These are phyloP conservation scores for Yamadazyma akitaensis DNA, from an alignment of 805 yeast species.

Conservation along the genomic window DNA sequence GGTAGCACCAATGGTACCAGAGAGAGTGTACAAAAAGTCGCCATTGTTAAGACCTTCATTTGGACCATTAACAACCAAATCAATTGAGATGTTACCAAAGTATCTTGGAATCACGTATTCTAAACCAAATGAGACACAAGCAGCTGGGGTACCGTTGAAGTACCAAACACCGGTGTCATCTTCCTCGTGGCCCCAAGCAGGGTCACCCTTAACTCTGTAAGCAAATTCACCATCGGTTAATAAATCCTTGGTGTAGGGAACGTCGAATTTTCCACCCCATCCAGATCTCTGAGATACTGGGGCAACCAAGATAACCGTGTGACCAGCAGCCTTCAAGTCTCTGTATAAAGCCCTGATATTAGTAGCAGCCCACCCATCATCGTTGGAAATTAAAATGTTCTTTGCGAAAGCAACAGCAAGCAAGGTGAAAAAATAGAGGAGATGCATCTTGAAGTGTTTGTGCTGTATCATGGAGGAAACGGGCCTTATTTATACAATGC, in stretches of 20 bases:
- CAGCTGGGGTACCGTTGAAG: conserved; percentile 55
- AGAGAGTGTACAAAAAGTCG: conserved; percentile 36
- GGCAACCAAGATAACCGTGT: conserved; percentile 46
- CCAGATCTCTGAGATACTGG: conserved; percentile 51
- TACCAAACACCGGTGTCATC: conserved; percentile 43
- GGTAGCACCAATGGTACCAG: conserved; percentile 54
- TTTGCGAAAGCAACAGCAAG: conserved; percentile 18
- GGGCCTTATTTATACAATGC: neutral
- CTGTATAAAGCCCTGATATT: conserved; percentile 53
- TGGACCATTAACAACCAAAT: conserved; percentile 51
- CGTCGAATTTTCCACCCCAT: conserved; percentile 50
- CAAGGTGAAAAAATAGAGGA: conserved; percentile 56
- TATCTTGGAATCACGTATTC: conserved; percentile 45
- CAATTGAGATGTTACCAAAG: conserved; percentile 43
- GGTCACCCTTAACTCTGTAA: conserved; percentile 45
- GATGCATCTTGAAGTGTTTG: conserved; percentile 28
- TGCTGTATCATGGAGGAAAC: neutral
- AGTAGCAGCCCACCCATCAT: conserved; percentile 55
- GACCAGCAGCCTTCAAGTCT: conserved; percentile 45
- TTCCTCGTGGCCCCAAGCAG: conserved; percentile 53
- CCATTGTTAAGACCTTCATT: conserved; percentile 51
- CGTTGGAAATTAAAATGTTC: conserved; percentile 40
- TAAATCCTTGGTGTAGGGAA: conserved; percentile 33
- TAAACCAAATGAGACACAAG: conserved; percentile 47
- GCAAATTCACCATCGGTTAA: conserved; percentile 43